Base-by-base conservation (phyloP, 106 monocot genomes). In the Phalaenopsis equestris region DNA sequence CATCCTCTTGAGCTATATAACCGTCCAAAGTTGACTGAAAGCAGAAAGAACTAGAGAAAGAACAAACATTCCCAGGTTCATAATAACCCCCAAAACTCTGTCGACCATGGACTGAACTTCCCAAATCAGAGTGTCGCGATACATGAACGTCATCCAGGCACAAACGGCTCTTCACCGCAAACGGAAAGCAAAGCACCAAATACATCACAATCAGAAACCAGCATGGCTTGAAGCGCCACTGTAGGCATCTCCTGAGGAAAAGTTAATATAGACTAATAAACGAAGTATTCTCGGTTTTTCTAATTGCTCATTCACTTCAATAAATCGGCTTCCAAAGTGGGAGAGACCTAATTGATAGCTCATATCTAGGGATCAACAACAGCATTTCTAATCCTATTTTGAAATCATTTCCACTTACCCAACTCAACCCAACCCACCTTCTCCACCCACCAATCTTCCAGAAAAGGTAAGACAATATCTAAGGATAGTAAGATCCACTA, bases 1-100 rank as follows among this genome's bases (percentile, higher is more conserved):
- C 75, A 61, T 93, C 83, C 21, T 78, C 73, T 72, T 75, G 41
- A 42, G 23, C 76, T 48, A 82, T 39, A 68, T 83, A 83, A 67
- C 42, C 78, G 14, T 49, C 19, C 78, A 84, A 77, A 37, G 88
- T 79, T 7, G 93, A 86, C 8, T 81, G 86, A 58, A 95, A 93
- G 78, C 86, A 90, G 19, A 93, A 85, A 23, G 89, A 81, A 42
- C 52, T 72, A 61, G 79, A 80, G 77, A 47, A 81, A 41, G 80
- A 61, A 64, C 90, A 91, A 41, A 73, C 80, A 70, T 82, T 83
- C 72, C 77, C 73, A 45, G 82, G 48, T 43, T 30, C 77, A 18
- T 68, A 74, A 76, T 76, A 89, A 79, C 57, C 75, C 19, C 41
- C 57, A 19, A 65, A 84, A 38, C 55, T 79, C 15, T 19, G 79